Evolutionary conservation across 495 filamentous ascomycete genomes (phyloP).

Genomic region (Aspergillus ostianus): DNA sequence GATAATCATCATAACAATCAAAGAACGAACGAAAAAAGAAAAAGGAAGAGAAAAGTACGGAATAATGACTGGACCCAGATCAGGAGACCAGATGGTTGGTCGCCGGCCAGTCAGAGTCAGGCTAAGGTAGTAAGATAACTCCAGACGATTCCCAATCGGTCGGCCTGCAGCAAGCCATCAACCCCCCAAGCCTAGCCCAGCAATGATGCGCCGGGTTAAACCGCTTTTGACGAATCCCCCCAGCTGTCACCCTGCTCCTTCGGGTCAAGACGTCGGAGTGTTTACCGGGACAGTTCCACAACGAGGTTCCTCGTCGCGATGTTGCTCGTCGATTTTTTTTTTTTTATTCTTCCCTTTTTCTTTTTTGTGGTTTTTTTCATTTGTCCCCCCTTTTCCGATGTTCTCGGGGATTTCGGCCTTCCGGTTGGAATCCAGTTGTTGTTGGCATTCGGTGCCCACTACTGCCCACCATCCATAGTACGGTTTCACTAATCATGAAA

Average conservation of each 20-base stretch:
- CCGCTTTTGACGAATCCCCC: conserved; percentile 18
- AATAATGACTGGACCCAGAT: neutral
- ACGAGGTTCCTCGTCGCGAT: conserved; percentile 11
- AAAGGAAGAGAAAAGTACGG: neutral
- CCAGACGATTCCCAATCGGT: conserved; percentile 12
- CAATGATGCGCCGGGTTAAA: conserved; percentile 8
- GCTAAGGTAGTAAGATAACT: neutral
- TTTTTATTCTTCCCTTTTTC: conserved; percentile 14
- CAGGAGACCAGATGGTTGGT: neutral
- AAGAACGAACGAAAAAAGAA: neutral
- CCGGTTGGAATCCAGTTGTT: too few relatives aligned
- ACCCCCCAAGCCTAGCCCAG: conserved; percentile 8
- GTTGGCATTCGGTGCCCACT: too few relatives aligned
- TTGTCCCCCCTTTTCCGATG: conserved; percentile 3
- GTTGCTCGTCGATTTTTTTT: conserved; percentile 7
- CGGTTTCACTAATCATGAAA: neutral
- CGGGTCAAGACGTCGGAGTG: conserved; percentile 34
- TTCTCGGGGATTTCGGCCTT: neutral
- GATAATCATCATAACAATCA: neutral
- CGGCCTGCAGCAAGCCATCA: conserved; percentile 16
- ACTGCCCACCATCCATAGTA: neutral
- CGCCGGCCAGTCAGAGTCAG: neutral
- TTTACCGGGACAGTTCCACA: conserved; percentile 34
- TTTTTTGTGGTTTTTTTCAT: conserved; percentile 10
- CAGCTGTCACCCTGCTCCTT: conserved; percentile 26